Conservation (phyloP, 129 eudicot genomes). For the Oenanthe sinensis region DNA sequence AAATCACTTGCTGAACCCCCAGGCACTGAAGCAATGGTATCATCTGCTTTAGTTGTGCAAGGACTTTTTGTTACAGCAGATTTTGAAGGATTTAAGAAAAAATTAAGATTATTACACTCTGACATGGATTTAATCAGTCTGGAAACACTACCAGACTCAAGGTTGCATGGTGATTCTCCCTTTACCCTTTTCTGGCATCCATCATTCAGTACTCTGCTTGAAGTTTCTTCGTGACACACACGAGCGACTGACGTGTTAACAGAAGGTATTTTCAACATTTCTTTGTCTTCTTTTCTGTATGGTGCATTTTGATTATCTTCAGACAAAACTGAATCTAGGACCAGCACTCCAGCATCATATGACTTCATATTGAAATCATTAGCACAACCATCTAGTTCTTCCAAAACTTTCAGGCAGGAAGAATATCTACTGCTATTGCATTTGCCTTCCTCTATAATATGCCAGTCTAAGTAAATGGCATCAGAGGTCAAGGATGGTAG, state of each 20-base stretch:
- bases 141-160: slow-evolving; percentile 21
- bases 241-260: slow-evolving; percentile 16
- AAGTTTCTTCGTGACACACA: slow-evolving; percentile 15
- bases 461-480: slow-evolving; percentile 94
- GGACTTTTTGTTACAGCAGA: slow-evolving; percentile 21
- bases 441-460: slow-evolving; percentile 55
- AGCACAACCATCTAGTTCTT: slow-evolving; percentile 34
- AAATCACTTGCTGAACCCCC: slow-evolving; percentile 23
- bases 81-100: slow-evolving; percentile 53
- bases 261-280: slow-evolving; percentile 31
- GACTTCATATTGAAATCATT: slow-evolving; percentile 22
- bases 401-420: slow-evolving; percentile 32
- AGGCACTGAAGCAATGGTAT: slow-evolving; percentile 22
- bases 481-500: slow-evolving; percentile 70
- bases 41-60: slow-evolving; percentile 18
- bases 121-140: slow-evolving; percentile 36
- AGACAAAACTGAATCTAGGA: slow-evolving; percentile 52
- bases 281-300: slow-evolving; percentile 33
- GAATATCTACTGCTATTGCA: slow-evolving; percentile 27
- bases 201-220: slow-evolving; percentile 31
- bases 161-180: slow-evolving; percentile 24
- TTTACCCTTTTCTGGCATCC: slow-evolving; percentile 23
- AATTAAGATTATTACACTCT: slow-evolving; percentile 58
- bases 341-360: slow-evolving; percentile 29
- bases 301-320: slow-evolving; percentile 21